These are phyloP conservation scores for Adansonia rubrostipa DNA, from an alignment of 441 rosid species.

Conservation along the genomic window DNA sequence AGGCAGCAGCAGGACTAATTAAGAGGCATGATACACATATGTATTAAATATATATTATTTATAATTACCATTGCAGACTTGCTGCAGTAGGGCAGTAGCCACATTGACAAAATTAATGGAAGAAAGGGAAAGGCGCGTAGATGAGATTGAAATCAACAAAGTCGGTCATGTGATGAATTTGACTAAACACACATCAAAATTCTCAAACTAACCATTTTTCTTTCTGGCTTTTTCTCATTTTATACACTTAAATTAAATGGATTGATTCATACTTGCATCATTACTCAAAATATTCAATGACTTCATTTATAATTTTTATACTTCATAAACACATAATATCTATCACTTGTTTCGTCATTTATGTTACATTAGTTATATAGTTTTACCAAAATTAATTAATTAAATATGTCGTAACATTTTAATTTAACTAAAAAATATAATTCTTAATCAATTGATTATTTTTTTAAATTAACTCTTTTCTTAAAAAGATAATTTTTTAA, in stretches of 20 bases:
- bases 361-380: too few species aligned
- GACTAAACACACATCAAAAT: slow-evolving; percentile 7
- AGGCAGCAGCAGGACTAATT: neutral
- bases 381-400: too few species aligned
- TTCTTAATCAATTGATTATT: too few species aligned
- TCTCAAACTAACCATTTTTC: neutral
- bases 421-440: too few species aligned
- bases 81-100: neutral
- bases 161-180: slow-evolving; percentile 32
- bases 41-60: too few species aligned
- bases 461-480: too few species aligned
- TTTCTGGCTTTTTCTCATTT: neutral
- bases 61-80: neutral
- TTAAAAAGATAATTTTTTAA: neutral
- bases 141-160: slow-evolving; percentile 8
- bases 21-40: neutral
- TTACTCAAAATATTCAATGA: neutral
- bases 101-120: neutral
- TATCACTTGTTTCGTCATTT: too few species aligned
- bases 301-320: too few species aligned
- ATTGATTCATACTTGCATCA: neutral
- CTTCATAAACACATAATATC: too few species aligned
- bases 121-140: neutral
- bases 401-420: too few species aligned
- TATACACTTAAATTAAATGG: neutral